Conservation (phyloP, 805 yeast genomes). For the Priceomyces haplophilus region DNA sequence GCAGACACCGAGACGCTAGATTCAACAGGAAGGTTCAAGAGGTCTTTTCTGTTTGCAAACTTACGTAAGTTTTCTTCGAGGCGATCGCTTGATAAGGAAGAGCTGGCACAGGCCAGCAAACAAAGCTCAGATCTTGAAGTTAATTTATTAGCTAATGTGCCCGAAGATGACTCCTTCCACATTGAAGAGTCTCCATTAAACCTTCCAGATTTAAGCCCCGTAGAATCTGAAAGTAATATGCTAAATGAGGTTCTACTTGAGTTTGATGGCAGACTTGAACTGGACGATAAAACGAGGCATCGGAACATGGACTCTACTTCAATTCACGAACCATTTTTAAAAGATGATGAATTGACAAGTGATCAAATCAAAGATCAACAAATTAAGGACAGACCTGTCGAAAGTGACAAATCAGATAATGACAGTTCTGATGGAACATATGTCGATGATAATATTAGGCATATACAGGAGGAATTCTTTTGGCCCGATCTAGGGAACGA, state of each 20-base stretch:
- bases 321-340: conserved; percentile 26
- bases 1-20: not conserved
- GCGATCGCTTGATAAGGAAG: not conserved
- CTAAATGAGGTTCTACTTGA: conserved; percentile 28
- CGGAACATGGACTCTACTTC: not conserved
- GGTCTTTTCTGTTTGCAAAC: conserved; percentile 6
- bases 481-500: conserved; percentile 17
- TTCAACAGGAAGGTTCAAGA: conserved; percentile 3
- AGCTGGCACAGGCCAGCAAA: not conserved
- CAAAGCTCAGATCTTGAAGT: not conserved
- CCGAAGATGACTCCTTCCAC: conserved; percentile 2
- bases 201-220: conserved; percentile 19
- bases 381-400: conserved; percentile 22
- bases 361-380: conserved; percentile 42
- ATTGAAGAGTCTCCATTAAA: conserved; percentile 6
- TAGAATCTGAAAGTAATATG: conserved; percentile 25
- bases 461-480: conserved; percentile 24
- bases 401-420: conserved; percentile 5
- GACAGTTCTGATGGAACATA: conserved; percentile 19
- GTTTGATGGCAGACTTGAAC: conserved; percentile 24
- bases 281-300: conserved; percentile 9
- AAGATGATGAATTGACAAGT: conserved; percentile 40
- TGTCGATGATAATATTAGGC: conserved; percentile 30
- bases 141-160: not conserved
- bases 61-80: conserved; percentile 1